phyloP scores from a whole-genome alignment of 2,329 filamentous ascomycete species.

The Hypoxylon sp. region DNA sequence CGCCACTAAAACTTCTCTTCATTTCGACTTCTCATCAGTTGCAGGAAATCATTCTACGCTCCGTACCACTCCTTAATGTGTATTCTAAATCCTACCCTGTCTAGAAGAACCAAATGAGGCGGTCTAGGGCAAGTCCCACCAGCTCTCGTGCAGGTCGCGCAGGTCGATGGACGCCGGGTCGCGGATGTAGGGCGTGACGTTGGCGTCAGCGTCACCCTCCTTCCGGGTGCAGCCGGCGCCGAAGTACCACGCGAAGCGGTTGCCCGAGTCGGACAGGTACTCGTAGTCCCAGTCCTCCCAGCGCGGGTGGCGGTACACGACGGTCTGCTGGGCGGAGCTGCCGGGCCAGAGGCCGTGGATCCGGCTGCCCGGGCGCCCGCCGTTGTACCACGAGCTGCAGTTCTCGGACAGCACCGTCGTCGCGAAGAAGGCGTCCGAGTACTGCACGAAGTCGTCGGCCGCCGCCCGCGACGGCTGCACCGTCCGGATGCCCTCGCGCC shows the following conservation, averaged over 20 bases:
- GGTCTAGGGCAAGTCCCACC: conserved; percentile 60
- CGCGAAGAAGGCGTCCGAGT: conserved; percentile 63
- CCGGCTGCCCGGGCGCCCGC: conserved; percentile 65
- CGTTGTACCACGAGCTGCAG: conserved; percentile 78
- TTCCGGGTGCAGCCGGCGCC: conserved; percentile 71
- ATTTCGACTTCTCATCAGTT: not conserved
- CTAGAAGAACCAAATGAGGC: not conserved
- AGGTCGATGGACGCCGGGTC: conserved; percentile 65
- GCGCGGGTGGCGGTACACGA: conserved; percentile 61
- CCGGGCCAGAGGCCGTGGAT: conserved; percentile 77
- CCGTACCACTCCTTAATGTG: not conserved
- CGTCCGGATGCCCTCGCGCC: conserved; percentile 70
- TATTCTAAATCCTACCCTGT: not conserved
- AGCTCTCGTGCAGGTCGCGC: conserved; percentile 70
- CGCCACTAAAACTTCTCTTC: too few species aligned
- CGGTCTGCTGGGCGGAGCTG: conserved; percentile 68
- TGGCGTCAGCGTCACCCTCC: conserved; percentile 62
- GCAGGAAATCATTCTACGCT: not conserved
- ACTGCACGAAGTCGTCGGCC: conserved; percentile 69
- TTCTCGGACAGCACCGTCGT: conserved; percentile 65
- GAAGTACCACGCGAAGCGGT: conserved; percentile 68
- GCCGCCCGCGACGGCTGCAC: conserved; percentile 65
- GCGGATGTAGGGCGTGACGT: conserved; percentile 70
- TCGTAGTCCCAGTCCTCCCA: conserved; percentile 65
- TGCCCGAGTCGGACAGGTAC: conserved; percentile 53